These are phyloP conservation scores for Tulasnella sp. DNA, from an alignment of 768 basidiomycete species.

Conservation along the genomic window DNA sequence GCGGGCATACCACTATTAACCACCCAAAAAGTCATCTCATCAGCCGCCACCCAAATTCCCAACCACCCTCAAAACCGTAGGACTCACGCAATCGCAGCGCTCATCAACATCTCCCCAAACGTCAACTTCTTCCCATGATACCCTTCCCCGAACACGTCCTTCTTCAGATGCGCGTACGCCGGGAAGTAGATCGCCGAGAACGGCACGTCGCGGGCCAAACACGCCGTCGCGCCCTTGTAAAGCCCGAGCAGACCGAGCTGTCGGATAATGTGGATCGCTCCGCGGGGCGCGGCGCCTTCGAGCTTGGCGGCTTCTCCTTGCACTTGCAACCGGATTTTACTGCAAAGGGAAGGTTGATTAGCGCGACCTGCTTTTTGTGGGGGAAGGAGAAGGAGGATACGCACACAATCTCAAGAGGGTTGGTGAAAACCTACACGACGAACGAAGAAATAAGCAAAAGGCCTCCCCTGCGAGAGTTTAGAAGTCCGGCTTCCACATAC, in stretches of 20 bases:
- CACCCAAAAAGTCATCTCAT: neutral
- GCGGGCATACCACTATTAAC: slow-evolving; percentile 93
- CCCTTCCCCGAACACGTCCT: slow-evolving; percentile 90
- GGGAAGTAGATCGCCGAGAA: slow-evolving; percentile 93
- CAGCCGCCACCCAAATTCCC: neutral
- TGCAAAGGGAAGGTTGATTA: slow-evolving; percentile 22
- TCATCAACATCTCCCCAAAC: slow-evolving; percentile 76
- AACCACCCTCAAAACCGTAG: neutral
- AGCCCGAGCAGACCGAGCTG: slow-evolving; percentile 87
- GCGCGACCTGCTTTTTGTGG: neutral
- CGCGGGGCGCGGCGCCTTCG: slow-evolving; percentile 68
- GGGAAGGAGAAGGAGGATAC: slow-evolving; percentile 20
- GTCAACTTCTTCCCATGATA: slow-evolving; percentile 87
- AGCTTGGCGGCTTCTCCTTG: slow-evolving; percentile 89
- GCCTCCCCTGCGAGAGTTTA: neutral
- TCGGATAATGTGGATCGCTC: slow-evolving; percentile 85
- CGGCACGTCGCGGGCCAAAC: slow-evolving; percentile 88
- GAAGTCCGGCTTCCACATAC: slow-evolving; percentile 38
- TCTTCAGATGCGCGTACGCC: slow-evolving; percentile 81
- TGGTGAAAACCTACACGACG: slow-evolving; percentile 72
- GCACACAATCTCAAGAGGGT: slow-evolving; percentile 92
- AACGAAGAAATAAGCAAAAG: neutral
- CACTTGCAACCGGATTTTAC: slow-evolving; percentile 89
- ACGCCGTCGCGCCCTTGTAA: slow-evolving; percentile 88
- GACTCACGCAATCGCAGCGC: slow-evolving; percentile 66